These are phyloP conservation scores for Dactylellina parvicollis DNA, from an alignment of 2,329 filamentous ascomycete species.

Conservation along the genomic window DNA sequence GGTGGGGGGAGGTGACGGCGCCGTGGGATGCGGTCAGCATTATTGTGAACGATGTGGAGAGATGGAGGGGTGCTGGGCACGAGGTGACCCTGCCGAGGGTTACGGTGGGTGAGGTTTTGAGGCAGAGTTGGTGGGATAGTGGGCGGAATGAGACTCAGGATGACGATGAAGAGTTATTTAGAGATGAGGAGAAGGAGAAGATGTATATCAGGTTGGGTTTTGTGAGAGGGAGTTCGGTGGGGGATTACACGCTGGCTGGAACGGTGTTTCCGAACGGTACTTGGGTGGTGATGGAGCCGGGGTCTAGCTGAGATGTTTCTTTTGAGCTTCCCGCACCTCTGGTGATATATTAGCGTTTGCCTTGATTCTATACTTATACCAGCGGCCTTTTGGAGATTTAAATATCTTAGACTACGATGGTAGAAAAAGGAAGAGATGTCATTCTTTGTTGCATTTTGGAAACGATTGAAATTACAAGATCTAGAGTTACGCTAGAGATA, in stretches of 20 bases:
- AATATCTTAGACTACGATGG: no score
- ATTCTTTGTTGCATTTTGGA: no score
- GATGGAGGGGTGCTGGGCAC: constrained; percentile 69
- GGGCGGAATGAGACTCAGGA: not conserved
- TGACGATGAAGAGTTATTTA: constrained; percentile 10
- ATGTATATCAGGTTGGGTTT: constrained; percentile 47
- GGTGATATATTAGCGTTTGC: constrained; percentile 1
- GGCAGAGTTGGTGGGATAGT: constrained; percentile 41
- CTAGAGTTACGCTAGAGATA: not conserved
- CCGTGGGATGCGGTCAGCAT: constrained; percentile 72
- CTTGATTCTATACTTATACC: not conserved
- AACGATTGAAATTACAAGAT: no score
- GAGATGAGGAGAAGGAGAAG: constrained; percentile 37
- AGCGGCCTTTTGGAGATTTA: not conserved
- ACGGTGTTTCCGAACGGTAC: constrained; percentile 48
- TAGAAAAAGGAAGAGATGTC: no score
- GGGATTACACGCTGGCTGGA: constrained; percentile 46
- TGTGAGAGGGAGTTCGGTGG: constrained; percentile 29
- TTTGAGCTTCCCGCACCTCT: not conserved
- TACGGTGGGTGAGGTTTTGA: constrained; percentile 32
- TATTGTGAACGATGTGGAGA: constrained; percentile 85
- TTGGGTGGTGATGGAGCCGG: constrained; percentile 42
- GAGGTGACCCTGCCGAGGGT: constrained; percentile 17
- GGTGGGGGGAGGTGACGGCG: constrained; percentile 63
- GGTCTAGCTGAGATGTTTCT: constrained; percentile 25